These are phyloP conservation scores for Thalassiosira livingstoniorum DNA, from an alignment of 352 stramenopile species.

Conservation along the genomic window DNA sequence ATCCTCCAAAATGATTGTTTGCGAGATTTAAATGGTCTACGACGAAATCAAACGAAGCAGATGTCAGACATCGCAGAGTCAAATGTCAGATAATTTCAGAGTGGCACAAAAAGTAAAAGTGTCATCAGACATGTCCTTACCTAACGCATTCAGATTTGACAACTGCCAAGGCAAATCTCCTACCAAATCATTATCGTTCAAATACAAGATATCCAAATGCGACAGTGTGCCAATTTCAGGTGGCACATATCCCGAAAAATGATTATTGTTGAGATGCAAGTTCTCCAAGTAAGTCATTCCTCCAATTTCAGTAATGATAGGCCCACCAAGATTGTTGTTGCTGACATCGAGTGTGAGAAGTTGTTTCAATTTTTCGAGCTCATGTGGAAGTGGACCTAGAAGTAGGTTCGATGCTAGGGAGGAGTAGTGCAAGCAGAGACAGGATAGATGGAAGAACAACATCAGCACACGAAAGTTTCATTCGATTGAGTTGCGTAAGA, in stretches of 20 bases:
- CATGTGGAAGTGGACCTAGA: slow-evolving; percentile 40
- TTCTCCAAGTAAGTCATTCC: slow-evolving; percentile 33
- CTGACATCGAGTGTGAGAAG: slow-evolving; percentile 49
- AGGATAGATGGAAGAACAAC: too few relatives aligned
- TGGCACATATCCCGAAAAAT: slow-evolving; percentile 49
- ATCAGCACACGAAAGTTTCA: too few relatives aligned
- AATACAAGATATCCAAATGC: slow-evolving; percentile 46
- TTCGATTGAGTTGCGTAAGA: too few relatives aligned
- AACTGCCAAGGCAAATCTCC: slow-evolving; percentile 46
- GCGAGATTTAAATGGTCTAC: slow-evolving; percentile 50
- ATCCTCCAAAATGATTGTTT: slow-evolving; percentile 56
- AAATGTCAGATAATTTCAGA: too few relatives aligned
- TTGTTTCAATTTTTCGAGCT: slow-evolving; percentile 36
- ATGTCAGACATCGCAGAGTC: too few relatives aligned
- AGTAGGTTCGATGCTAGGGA: slow-evolving; percentile 52
- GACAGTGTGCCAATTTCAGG: slow-evolving; percentile 35
- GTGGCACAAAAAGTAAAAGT: background rate
- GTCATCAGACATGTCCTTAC: slow-evolving; percentile 12
- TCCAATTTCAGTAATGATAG: slow-evolving; percentile 40
- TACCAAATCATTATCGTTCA: slow-evolving; percentile 50
- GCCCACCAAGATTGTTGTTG: slow-evolving; percentile 56
- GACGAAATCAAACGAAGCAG: too few relatives aligned
- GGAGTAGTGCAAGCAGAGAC: too few relatives aligned
- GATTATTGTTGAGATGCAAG: slow-evolving; percentile 61
- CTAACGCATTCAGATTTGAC: slow-evolving; percentile 37